Conservation (phyloP, 805 yeast species). For the Lipomyces mesembrius region DNA sequence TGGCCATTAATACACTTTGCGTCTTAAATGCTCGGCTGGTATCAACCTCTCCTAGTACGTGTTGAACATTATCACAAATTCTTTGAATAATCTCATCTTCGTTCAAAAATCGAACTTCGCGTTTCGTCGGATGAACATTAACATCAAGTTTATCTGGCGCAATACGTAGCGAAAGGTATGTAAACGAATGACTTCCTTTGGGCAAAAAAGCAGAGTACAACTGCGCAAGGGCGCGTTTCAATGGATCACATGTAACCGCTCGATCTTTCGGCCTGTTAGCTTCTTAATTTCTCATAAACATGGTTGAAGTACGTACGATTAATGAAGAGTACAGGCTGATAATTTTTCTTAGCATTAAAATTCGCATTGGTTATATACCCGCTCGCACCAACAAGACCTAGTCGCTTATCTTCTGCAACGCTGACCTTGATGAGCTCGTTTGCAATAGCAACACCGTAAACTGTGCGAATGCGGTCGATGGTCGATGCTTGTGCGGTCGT, state of each 20-base stretch:
- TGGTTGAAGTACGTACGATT: slow-evolving; percentile 50
- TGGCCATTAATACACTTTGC: slow-evolving; percentile 56
- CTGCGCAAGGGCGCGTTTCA: slow-evolving; percentile 67
- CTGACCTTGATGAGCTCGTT: slow-evolving; percentile 61
- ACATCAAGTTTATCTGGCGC: slow-evolving; percentile 80
- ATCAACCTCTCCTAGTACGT: slow-evolving; percentile 60
- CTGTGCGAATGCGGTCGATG: slow-evolving; percentile 70
- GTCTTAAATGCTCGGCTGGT: slow-evolving; percentile 69
- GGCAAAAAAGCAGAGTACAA: slow-evolving; percentile 72
- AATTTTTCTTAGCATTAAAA: slow-evolving; percentile 66
- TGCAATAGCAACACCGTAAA: slow-evolving; percentile 74
- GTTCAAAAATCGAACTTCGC: slow-evolving; percentile 82
- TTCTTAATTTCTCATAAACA: neutral
- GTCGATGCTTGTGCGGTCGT: slow-evolving; percentile 57
- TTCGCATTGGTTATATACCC: slow-evolving; percentile 77
- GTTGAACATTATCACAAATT: slow-evolving; percentile 57
- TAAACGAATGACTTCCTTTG: slow-evolving; percentile 75
- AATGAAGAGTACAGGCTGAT: slow-evolving; percentile 78
- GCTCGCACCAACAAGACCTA: slow-evolving; percentile 57
- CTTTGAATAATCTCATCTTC: slow-evolving; percentile 83
- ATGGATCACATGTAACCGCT: slow-evolving; percentile 79
- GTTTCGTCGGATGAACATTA: slow-evolving; percentile 93
- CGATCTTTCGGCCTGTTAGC: slow-evolving; percentile 49
- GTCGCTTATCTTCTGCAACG: slow-evolving; percentile 44
- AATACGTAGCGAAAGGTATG: slow-evolving; percentile 72